Conservation (phyloP, 2,329 filamentous ascomycete genomes). For the Escovopsis sp. region DNA sequence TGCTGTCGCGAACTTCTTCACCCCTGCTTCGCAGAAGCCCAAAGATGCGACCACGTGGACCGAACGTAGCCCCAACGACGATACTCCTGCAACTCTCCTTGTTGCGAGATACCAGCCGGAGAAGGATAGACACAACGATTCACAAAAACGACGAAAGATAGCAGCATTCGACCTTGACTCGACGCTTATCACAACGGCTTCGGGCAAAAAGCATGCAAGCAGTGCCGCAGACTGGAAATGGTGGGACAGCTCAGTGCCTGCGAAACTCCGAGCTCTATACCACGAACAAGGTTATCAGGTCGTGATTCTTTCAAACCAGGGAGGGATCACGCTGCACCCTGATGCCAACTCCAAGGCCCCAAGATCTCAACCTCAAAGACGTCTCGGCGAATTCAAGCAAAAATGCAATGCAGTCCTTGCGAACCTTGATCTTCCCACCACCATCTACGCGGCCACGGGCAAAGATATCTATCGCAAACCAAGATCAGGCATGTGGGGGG, state of each 20-base stretch:
- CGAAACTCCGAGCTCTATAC: conserved; percentile 50
- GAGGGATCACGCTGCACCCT: conserved; percentile 58
- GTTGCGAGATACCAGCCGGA: conserved; percentile 54
- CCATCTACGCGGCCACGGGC: conserved; percentile 73
- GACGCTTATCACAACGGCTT: conserved; percentile 67
- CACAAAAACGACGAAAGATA: conserved; percentile 38
- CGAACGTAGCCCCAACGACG: conserved; percentile 41
- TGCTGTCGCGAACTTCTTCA: conserved; percentile 76
- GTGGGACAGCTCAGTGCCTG: conserved; percentile 66
- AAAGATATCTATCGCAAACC: conserved; percentile 81
- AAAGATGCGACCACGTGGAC: conserved; percentile 62
- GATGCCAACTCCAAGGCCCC: conserved; percentile 51
- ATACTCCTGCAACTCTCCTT: conserved; percentile 46
- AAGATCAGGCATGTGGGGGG: conserved; percentile 73
- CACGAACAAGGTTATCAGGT: conserved; percentile 56
- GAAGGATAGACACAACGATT: conserved; percentile 13
- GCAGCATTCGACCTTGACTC: conserved; percentile 72
- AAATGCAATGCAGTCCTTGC: conserved; percentile 58
- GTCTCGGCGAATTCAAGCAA: conserved; percentile 66
- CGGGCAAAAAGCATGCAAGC: conserved; percentile 63
- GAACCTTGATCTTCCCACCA: conserved; percentile 60
- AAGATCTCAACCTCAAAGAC: conserved; percentile 45
- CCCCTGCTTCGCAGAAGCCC: conserved; percentile 68
- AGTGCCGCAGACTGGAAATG: conserved; percentile 79
- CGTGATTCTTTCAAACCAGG: conserved; percentile 81